Evolutionary conservation across 129 eudicot species (phyloP), one percentile per base, ranked within the genome.

Genomic region (Chrysanthemum seticuspe): DNA sequence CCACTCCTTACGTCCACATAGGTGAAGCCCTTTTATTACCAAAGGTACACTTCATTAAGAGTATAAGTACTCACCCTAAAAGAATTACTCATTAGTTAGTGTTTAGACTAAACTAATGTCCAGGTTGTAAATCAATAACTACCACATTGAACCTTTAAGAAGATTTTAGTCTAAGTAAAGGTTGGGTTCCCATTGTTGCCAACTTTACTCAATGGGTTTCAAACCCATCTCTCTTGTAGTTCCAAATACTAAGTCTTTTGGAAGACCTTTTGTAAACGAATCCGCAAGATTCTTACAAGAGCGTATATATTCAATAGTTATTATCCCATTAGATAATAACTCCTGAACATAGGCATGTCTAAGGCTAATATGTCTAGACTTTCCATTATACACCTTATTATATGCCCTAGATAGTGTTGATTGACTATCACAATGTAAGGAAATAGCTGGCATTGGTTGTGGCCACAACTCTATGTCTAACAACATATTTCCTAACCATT

Each of bases 1-100:
- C 31, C 74, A 70, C 64, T 53, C 48, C 74, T 53, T 21, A 13
- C 45, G 36, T 23, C 58, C 34, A 67, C 18, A 67, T 49, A 67
- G 72, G 58, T 67, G 72, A 48, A 67, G 59, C 3, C 19, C 57
- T 12, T 67, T 10, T 0, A 44, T 11, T 40, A 11, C n/a, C 6
- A 45, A 67, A 47, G 27, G 12, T 25, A 7, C 18, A 16, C 55
- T 40, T 65, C 70, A 66, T 47, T 15, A 66, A 49, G 53, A 49
- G 53, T 49, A 49, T 12, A 49, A 49, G 2, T 49, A 49, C 53
- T 49, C 53, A 49, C 53, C 53, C 53, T 49, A 49, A 49, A 49
- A 49, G 3, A 49, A 49, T 49, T 49, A 49, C 53, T 49, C 53
- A 49, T 13, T 62, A 13, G 47, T 25, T 10, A 25, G 53, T 49